A percentile compares a stretch with the other conserved stretches of the same genome.
phyloP scores from a whole-genome alignment of 2,329 filamentous ascomycete genomes.

The Fusarium kyushuense region DNA sequence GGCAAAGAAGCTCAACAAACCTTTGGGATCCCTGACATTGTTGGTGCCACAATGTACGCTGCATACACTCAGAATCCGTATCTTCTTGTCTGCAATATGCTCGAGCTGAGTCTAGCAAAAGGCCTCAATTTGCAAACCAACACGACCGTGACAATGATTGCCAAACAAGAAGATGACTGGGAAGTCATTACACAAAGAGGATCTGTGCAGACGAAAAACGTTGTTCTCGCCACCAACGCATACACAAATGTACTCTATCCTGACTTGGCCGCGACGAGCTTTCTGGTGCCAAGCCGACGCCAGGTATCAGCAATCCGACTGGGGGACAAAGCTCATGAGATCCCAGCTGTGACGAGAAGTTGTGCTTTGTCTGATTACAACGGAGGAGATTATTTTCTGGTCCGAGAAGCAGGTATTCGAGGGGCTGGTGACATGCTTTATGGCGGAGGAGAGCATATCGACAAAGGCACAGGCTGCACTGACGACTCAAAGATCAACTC shows the following conservation, averaged over 20 bases:
- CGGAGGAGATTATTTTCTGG: neutral
- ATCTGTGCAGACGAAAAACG: neutral
- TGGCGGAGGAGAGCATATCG: neutral
- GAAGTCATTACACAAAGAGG: neutral
- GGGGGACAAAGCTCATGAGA: neutral
- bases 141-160: neutral
- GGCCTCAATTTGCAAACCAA: constrained; percentile 2
- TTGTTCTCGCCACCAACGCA: neutral
- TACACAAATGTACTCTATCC: neutral
- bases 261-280: neutral
- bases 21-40: neutral
- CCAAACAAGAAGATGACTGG: neutral
- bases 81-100: neutral
- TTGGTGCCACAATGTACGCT: neutral
- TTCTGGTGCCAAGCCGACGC: neutral
- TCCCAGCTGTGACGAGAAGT: neutral
- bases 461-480: neutral
- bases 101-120: neutral
- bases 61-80: constrained; percentile 2
- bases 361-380: neutral
- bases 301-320: neutral
- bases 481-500: neutral
- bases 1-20: neutral
- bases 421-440: neutral
- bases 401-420: neutral